These are phyloP conservation scores for Yamadazyma atlantica DNA, from an alignment of 1,139 yeast species.

Conservation along the genomic window DNA sequence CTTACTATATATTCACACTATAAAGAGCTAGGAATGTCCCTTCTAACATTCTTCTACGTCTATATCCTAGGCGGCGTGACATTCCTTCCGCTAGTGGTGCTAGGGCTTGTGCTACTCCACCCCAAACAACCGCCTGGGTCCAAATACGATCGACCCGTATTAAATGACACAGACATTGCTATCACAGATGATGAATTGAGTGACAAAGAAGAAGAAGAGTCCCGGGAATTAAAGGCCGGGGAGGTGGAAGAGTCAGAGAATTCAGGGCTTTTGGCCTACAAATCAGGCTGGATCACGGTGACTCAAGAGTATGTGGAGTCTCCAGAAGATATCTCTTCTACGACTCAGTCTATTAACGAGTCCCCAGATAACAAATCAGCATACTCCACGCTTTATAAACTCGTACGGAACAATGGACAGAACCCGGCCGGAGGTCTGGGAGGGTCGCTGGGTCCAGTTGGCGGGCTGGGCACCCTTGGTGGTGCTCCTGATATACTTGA, in stretches of 20 bases:
- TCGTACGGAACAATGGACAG: constrained; percentile 40
- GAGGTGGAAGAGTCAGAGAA: constrained; percentile 58
- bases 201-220: constrained; percentile 13
- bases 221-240: constrained; percentile 57
- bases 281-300: constrained; percentile 80
- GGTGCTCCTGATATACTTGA: not conserved
- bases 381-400: constrained; percentile 57
- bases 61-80: constrained; percentile 80
- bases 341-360: constrained; percentile 38
- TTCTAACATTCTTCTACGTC: constrained; percentile 10
- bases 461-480: no score
- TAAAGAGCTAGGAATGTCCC: no score
- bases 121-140: constrained; percentile 20
- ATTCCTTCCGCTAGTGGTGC: constrained; percentile 57
- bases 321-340: constrained; percentile 32
- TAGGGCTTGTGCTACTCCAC: constrained; percentile 35
- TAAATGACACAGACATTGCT: not conserved
- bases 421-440: no score
- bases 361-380: constrained; percentile 51
- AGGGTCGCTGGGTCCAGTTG: not conserved
- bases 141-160: constrained; percentile 7
- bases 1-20: no score
- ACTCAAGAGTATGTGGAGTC: constrained; percentile 71
- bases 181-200: not conserved
- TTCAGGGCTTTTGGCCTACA: constrained; percentile 64